Evolutionary conservation across 768 basidiomycete genomes (phyloP).

Genomic region (Boletus rubroflammeus): DNA sequence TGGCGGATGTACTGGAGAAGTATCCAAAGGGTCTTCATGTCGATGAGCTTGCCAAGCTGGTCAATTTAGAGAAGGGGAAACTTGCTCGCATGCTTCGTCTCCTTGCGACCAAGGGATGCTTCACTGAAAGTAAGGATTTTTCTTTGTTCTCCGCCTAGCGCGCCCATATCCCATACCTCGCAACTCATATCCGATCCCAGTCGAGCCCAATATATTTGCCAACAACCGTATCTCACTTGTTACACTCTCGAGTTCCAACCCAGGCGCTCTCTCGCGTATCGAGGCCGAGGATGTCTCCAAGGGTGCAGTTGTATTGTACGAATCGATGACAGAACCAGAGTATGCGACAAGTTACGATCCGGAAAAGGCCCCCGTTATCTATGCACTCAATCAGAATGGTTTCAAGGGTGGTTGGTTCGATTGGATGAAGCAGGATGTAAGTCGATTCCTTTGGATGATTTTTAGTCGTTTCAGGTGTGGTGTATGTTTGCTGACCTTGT

Average conservation of each 20-base stretch:
- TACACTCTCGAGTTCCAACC: conserved; percentile 13
- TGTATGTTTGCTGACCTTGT: not conserved
- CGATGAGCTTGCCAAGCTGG: conserved; percentile 22
- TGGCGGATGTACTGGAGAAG: conserved; percentile 27
- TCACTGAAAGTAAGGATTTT: conserved; percentile 26
- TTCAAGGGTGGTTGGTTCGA: conserved; percentile 21
- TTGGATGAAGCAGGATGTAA: conserved; percentile 21
- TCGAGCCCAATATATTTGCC: conserved; percentile 27
- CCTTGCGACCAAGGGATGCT: conserved; percentile 30
- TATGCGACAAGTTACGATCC: conserved; percentile 24
- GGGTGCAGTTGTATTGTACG: conserved; percentile 20
- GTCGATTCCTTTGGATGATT: not conserved
- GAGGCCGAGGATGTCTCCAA: conserved; percentile 9
- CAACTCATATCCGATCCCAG: conserved; percentile 5
- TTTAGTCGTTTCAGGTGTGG: not conserved
- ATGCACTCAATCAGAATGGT: conserved; percentile 17
- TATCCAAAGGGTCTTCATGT: conserved; percentile 30
- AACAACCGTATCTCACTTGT: conserved; percentile 35
- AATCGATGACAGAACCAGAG: conserved; percentile 23
- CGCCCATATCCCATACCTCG: not conserved
- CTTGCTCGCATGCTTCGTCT: conserved; percentile 30
- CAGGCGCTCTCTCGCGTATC: conserved; percentile 8
- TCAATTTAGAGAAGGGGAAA: conserved; percentile 26
- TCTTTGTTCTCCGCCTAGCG: not conserved
- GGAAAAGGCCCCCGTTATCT: conserved; percentile 19